Conservation (phyloP, 768 basidiomycete species). For the Tulasnella sp. region DNA sequence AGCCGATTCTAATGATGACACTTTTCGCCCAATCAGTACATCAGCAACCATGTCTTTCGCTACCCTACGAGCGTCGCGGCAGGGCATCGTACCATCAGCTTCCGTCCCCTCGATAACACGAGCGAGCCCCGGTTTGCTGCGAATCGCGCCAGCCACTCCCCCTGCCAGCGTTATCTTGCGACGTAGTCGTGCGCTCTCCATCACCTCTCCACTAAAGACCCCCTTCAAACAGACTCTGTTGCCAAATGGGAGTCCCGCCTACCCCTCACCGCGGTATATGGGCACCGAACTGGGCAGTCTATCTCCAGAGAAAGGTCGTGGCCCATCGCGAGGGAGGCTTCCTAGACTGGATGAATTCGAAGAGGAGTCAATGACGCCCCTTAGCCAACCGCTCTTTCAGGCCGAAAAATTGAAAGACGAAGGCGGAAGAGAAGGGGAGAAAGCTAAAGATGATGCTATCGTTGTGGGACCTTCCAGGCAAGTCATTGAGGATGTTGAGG, state of each 20-base stretch:
- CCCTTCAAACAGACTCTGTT: too few species aligned
- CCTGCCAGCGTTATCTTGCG: not conserved
- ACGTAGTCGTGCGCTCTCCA: too few species aligned
- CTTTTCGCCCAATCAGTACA: too few species aligned
- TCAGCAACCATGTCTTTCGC: too few species aligned
- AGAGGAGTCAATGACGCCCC: not conserved
- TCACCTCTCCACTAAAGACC: too few species aligned
- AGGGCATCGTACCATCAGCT: not conserved
- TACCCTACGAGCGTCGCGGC: too few species aligned
- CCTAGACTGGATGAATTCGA: not conserved
- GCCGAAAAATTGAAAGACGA: not conserved
- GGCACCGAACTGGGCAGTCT: slow-evolving; percentile 1
- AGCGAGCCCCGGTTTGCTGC: too few species aligned
- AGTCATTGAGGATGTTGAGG: slow-evolving; percentile 1
- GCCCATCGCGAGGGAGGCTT: slow-evolving; percentile 6
- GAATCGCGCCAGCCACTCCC: too few species aligned
- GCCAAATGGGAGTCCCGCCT: not conserved
- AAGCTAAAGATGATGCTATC: not conserved
- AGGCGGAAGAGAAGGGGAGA: not conserved
- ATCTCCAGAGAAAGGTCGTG: slow-evolving; percentile 10
- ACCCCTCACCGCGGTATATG: slow-evolving; percentile 9
- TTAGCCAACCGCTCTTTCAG: not conserved
- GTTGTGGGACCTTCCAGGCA: not conserved
- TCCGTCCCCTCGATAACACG: too few species aligned
- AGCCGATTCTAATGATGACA: not conserved